phyloP scores from a whole-genome alignment of 805 yeast genomes.

The Torulaspora maleeae region DNA sequence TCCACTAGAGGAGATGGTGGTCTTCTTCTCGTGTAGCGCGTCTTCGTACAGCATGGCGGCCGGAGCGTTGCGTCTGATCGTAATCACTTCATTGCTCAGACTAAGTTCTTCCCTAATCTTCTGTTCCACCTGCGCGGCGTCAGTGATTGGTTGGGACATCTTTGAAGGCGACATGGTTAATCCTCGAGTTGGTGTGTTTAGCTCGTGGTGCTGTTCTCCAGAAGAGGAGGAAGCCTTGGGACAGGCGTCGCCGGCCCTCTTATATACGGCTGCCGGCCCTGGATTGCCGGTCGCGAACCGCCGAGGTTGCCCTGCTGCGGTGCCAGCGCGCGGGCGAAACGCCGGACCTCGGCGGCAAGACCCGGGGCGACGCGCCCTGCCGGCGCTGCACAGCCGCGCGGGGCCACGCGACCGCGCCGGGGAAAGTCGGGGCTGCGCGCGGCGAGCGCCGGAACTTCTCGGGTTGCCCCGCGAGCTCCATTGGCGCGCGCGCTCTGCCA shows the following conservation, averaged over 20 bases:
- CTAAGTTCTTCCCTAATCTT: conserved; percentile 38
- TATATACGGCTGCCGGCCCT: too few relatives aligned
- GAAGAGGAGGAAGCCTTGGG: too few relatives aligned
- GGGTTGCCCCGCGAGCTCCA: background rate
- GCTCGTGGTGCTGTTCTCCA: too few relatives aligned
- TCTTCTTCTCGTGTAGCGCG: conserved; percentile 83
- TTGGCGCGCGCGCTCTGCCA: too few relatives aligned
- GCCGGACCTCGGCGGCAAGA: background rate
- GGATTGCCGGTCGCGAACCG: background rate
- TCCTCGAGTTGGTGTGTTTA: too few relatives aligned
- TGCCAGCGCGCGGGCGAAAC: background rate
- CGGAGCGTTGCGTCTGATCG: conserved; percentile 84
- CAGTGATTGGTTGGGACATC: conserved; percentile 14
- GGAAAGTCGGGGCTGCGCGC: background rate
- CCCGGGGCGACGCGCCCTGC: background rate
- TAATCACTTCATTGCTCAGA: conserved; percentile 54
- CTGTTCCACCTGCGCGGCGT: conserved; percentile 24
- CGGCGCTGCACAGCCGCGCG: background rate
- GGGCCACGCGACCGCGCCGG: background rate
- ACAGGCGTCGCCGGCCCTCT: too few relatives aligned
- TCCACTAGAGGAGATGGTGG: conserved; percentile 88
- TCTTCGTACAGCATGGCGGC: conserved; percentile 93
- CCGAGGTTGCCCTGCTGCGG: background rate
- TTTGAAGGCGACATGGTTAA: conserved; percentile 14
- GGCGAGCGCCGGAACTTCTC: background rate